Percentiles rank a stretch among this genome's conserved stretches.
Evolutionary conservation across 495 filamentous ascomycete genomes (phyloP).

Genomic region (Xylaria venustula): DNA sequence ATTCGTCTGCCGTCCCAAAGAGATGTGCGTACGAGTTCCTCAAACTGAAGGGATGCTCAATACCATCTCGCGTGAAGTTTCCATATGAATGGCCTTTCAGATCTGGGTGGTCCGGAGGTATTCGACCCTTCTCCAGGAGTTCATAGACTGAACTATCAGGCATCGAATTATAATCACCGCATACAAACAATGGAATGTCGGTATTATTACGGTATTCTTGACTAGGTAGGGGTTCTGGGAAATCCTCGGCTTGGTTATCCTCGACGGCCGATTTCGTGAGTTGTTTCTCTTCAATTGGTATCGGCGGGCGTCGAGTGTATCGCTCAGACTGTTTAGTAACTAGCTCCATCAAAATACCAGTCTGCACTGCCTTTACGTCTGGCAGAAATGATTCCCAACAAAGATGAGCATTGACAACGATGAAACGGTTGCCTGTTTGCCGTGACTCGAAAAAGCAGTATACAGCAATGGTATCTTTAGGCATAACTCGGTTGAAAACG

Average conservation of each 20-base stretch:
- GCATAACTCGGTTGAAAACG: conserved; percentile 97
- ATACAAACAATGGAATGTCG: conserved; percentile 87
- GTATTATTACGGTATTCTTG: conserved; percentile 78
- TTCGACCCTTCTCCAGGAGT: conserved; percentile 70
- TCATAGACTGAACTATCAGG: conserved; percentile 84
- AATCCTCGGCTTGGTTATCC: conserved; percentile 24
- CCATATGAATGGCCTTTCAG: conserved; percentile 73
- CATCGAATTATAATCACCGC: conserved; percentile 93
- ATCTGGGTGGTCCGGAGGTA: conserved; percentile 73
- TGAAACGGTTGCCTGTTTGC: conserved; percentile 78
- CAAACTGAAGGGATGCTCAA: conserved; percentile 89
- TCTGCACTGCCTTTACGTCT: conserved; percentile 94
- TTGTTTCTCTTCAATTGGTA: conserved; percentile 69
- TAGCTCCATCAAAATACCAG: conserved; percentile 89
- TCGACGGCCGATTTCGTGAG: conserved; percentile 62
- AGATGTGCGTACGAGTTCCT: conserved; percentile 80
- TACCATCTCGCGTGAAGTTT: conserved; percentile 85
- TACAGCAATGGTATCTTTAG: conserved; percentile 91
- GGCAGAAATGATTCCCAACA: conserved; percentile 88
- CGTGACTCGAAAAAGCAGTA: conserved; percentile 90
- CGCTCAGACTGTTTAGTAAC: conserved; percentile 78
- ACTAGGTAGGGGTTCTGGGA: conserved; percentile 50
- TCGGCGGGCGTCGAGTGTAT: conserved; percentile 69
- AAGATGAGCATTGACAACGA: conserved; percentile 89
- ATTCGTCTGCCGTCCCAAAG: conserved; percentile 64